Conservation (phyloP, 1,139 yeast genomes). For the Pichia inconspicua region DNA sequence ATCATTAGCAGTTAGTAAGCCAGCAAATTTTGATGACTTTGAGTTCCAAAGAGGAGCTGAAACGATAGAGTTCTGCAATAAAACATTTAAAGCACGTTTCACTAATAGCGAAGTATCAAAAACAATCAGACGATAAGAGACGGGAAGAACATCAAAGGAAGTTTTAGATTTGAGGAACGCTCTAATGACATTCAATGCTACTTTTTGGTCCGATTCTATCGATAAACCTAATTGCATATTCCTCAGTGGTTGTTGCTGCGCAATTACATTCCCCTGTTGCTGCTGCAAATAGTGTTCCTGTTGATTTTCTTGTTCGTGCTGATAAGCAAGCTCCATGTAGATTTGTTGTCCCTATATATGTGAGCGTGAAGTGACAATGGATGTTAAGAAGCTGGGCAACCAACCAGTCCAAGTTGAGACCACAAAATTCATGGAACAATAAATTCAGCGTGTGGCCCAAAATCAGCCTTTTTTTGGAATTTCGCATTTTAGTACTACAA, state of each 20-base stretch:
- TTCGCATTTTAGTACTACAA: background rate
- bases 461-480: background rate
- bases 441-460: too few species aligned
- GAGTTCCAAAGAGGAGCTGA: constrained; percentile 98
- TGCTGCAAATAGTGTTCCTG: background rate
- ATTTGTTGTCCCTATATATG: background rate
- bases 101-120: constrained; percentile 87
- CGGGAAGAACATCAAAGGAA: constrained; percentile 94
- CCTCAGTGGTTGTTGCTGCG: background rate
- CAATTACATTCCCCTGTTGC: background rate
- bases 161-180: constrained; percentile 82
- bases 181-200: constrained; percentile 72
- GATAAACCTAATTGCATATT: background rate
- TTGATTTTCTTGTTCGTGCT: background rate
- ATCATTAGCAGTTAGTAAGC: constrained; percentile 84
- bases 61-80: constrained; percentile 88
- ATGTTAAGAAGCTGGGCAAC: background rate
- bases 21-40: constrained; percentile 84
- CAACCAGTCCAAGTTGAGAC: background rate
- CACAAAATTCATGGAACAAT: background rate
- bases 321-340: background rate
- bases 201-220: constrained; percentile 41
- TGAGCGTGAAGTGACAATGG: background rate
- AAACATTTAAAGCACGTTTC: constrained; percentile 81
- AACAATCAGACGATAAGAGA: constrained; percentile 85